Evolutionary conservation across 2,329 filamentous ascomycete genomes (phyloP).

Genomic region (Sphaerulina vaccinii): DNA sequence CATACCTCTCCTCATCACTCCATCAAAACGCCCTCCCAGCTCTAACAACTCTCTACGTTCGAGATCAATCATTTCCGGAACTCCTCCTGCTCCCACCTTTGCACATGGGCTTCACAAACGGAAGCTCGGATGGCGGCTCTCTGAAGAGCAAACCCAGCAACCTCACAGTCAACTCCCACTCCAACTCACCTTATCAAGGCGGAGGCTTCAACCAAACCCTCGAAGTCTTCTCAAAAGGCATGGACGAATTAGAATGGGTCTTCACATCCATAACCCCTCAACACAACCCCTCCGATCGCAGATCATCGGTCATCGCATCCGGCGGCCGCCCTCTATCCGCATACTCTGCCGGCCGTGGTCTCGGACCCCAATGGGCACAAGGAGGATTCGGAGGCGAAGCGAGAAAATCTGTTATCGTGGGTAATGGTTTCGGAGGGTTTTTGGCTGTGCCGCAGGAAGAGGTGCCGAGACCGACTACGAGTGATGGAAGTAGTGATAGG

Average conservation of each 20-base stretch:
- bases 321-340: constrained; percentile 47
- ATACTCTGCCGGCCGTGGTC: constrained; percentile 47
- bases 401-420: constrained; percentile 62
- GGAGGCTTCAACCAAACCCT: constrained; percentile 54
- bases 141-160: background rate
- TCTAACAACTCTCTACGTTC: constrained; percentile 77
- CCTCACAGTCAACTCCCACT: constrained; percentile 29
- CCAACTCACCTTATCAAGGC: constrained; percentile 19
- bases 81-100: constrained; percentile 72
- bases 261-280: constrained; percentile 60
- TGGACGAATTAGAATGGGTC: constrained; percentile 67
- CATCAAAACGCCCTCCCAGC: constrained; percentile 71
- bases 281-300: constrained; percentile 40
- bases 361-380: constrained; percentile 55
- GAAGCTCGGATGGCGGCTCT: constrained; percentile 20
- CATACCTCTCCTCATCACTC: constrained; percentile 80
- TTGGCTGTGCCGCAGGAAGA: constrained; percentile 61
- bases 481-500: constrained; percentile 19
- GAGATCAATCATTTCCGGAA: constrained; percentile 79
- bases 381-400: constrained; percentile 53
- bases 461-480: constrained; percentile 35
- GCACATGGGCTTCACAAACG: constrained; percentile 49
- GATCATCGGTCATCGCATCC: constrained; percentile 34
- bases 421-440: constrained; percentile 66
- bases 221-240: constrained; percentile 65